Base-by-base conservation (phyloP, 2,329 filamentous ascomycete species). In the Colletotrichum lindemuthianum region DNA sequence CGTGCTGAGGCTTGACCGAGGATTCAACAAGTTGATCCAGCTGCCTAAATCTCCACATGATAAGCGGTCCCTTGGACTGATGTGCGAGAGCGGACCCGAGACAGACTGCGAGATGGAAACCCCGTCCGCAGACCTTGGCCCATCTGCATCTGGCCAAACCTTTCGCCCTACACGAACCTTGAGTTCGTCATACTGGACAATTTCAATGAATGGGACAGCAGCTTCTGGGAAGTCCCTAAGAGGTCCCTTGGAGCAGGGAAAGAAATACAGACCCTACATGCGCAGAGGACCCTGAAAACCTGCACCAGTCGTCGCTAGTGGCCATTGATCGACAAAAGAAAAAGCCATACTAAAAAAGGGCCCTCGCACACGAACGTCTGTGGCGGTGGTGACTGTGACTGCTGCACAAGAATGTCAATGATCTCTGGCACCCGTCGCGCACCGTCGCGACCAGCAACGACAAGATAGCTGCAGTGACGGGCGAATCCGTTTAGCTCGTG, bases 251-350 rank as follows among this genome's bases (percentile, higher is more conserved):
- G 16, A 48, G 16, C 37, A 54, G 36, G 10, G 50, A 33, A 24
- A 24, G 3, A 24, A 24, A 24, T 4, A 24, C 24, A 24, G 58
- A 56, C 57, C 61, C 48, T 54, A 10, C 45, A 60, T 55, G 61
- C 45, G 52, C 57, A 54, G 49, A 50, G 12, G 57, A 52, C 58
- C 61, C 58, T 56, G 61, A 43, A 43, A 24, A 13, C 39, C 51
- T 65, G 51, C 51, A 61, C 40, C 15, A 24, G 36, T 8, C 24
- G 13, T 24, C 13, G 34, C 49, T 47, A 33, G 8, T 13, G 36
- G 51, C 45, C 4, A 47, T n/a, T 24, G 58, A 56, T 65, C 51
- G 58, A 51, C 51, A 15, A 16, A 56, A 51, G 61, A 61, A 45
- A 12, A 24, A 32, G 40, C 24, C 24, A 24, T 24, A 24, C 24